Evolutionary conservation across 345 rosid genomes (phyloP).

Genomic region (Syzygium oleosum): DNA sequence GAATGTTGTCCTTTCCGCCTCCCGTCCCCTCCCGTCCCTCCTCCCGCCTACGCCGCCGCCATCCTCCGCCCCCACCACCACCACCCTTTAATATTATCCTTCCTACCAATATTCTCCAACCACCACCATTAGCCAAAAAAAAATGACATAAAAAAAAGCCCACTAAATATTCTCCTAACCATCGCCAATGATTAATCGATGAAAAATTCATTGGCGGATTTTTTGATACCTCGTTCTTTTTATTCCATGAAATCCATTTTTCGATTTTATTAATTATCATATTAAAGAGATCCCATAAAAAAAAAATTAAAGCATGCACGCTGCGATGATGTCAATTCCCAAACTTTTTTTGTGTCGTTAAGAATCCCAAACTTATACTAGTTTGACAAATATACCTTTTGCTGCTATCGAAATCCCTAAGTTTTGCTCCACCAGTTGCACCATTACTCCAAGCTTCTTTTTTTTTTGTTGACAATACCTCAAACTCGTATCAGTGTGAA

Average conservation of each 20-base stretch:
- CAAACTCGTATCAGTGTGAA: fast-evolving
- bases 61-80: background rate
- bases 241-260: background rate
- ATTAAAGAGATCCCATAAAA: background rate
- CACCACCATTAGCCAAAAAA: background rate
- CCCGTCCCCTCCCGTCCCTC: background rate
- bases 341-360: background rate
- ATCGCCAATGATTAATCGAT: background rate
- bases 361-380: fast-evolving
- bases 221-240: background rate
- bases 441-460: background rate
- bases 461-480: background rate
- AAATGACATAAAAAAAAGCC: no score
- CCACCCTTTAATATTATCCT: no score
- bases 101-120: background rate
- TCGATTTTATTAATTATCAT: background rate
- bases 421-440: background rate
- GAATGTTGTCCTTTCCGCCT: background rate
- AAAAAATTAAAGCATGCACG: background rate
- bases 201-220: background rate
- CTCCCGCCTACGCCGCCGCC: conserved; percentile 1
- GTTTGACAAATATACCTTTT: fast-evolving
- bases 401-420: fast-evolving
- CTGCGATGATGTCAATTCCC: fast-evolving
- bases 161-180: no score